Evolutionary conservation across 306 rosid species (phyloP), one percentile per base, ranked within the genome.

Genomic region (Quercus wislizeni): DNA sequence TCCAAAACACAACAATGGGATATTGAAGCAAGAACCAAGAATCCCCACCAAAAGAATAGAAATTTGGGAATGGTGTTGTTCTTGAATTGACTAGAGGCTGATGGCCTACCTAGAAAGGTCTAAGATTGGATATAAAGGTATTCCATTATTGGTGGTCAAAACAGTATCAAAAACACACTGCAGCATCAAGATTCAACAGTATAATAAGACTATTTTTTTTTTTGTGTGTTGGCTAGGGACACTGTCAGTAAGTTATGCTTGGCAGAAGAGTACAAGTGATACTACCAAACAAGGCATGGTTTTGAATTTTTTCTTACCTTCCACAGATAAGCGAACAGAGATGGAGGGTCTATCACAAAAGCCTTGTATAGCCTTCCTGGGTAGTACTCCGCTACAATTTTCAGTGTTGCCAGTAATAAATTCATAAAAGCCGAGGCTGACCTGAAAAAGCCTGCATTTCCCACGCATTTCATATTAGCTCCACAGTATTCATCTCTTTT

Each of bases 341-440:
- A 83, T 0, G 99, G 99, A 54, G 99, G 93, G 87, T 95, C 99
- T n/a, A 93, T 91, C 3, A 95, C 88, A 76, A 95, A 95, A 4
- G 94, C 92, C 69, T 88, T 89, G 83, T 76, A 41, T 38, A 95
- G 89, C 28, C 91, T 87, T 6, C 86, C 88, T 5, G 99, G 99
- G 83, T 95, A 95, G 85, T 86, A 89, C 62, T 93, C 99, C 0
- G 81, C 92, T 79, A 90, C 90, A 17, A 87, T 86, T 86, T 95
- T 95, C 88, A 95, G 88, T 20, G 91, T 86, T 55, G 89, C 84
- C 76, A 93, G 79, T 76, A 93, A 33, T 14, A 80, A 55, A 82
- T 95, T 95, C 98, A 93, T 89, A 82, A 95, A 93, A 75, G 90
- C 90, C 79, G 99, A 93, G 19, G 90, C 99, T 28, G 99, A 95